Evolutionary conservation across 225 moss, liverwort and hornwort species (phyloP), one percentile per base, ranked within the genome.

Genomic region (Straminergon stramineum): DNA sequence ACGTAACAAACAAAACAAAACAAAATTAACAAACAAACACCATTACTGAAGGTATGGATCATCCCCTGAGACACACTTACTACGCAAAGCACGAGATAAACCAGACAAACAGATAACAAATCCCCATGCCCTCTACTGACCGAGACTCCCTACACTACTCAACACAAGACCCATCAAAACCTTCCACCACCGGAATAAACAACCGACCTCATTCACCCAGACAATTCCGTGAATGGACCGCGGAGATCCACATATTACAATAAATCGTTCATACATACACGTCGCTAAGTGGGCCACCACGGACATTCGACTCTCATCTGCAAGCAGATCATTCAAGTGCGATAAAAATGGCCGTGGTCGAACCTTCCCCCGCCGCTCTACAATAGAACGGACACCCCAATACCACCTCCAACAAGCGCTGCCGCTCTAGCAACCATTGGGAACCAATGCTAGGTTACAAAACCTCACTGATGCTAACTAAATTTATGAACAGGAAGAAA

Each of bases 401-500:
- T 23, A 89, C 81, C 91, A 68, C 76, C 91, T 87, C 87, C 82
- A 61, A 90, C 57, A 89, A 26, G 51, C 65, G 88, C 81, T 68
- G 75, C 73, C 82, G 87, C 90, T 90, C 88, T 66, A 81, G 85
- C 85, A 86, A 88, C 84, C 84, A 67, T 67, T 77, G 74, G 74
- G 76, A 91, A 86, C 86, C 83, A 83, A 91, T 89, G 79, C 76
- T 77, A 55, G 81, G 45, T 69, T 86, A 88, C 88, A 90, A 86
- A 91, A 89, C 87, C 91, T 77, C 80, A 71, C 71, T 87, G 56
- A 73, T 81, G 88, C 90, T 84, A 90, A 76, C 89, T 93, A 92
- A 69, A 88, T 68, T 90, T 91, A 93, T 91, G 70, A 90, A 93
- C 91, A 93, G 83, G 81, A 82, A 70, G 78, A 85, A 86, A 89